These are phyloP conservation scores for Monilinia fructicola DNA, from an alignment of 2,329 filamentous ascomycete species.

Conservation along the genomic window DNA sequence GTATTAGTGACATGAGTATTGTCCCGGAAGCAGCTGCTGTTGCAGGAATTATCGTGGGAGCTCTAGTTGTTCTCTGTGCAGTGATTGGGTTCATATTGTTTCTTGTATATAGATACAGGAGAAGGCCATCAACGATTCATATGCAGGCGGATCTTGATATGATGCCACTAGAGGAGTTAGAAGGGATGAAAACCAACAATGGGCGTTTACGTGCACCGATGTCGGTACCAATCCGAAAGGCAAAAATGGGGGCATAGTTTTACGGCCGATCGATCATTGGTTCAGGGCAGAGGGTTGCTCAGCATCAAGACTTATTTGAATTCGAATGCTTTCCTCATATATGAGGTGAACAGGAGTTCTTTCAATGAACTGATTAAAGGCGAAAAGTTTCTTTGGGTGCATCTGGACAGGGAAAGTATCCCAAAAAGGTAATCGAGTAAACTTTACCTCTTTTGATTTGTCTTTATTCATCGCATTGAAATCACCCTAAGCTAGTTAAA, in stretches of 20 bases:
- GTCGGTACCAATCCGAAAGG: not conserved
- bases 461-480: not conserved
- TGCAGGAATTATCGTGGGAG: slow-evolving; percentile 6
- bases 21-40: not conserved
- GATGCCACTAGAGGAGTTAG: slow-evolving; percentile 40
- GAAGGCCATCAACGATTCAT: not conserved
- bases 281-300: too few species aligned
- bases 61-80: not conserved
- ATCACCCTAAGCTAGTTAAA: not conserved
- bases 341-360: not conserved
- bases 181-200: slow-evolving; percentile 42
- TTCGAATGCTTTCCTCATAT: not conserved
- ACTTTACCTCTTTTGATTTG: not conserved
- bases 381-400: not conserved
- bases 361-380: not conserved
- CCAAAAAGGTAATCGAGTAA: not conserved
- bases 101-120: not conserved
- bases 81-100: not conserved
- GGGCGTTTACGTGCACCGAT: not conserved
- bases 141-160: slow-evolving; percentile 29
- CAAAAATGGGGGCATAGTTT: not conserved
- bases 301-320: not conserved
- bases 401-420: not conserved
- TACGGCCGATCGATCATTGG: not conserved
- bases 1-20: not conserved